phyloP scores from a whole-genome alignment of 1,284 basidiomycete genomes.

The Tremellales sp. region DNA sequence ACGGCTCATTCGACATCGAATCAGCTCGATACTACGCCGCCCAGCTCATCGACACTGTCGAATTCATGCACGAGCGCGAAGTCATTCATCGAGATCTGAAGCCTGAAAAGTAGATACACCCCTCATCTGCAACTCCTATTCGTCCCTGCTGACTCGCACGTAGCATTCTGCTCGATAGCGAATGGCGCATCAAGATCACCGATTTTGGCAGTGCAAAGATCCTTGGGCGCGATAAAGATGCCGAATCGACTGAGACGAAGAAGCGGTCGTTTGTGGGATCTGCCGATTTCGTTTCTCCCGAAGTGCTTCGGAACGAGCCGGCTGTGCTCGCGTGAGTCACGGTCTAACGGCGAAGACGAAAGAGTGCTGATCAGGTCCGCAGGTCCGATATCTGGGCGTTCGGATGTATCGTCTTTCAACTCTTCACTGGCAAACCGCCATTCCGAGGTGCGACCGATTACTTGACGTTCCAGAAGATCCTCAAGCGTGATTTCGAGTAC shows the following conservation, averaged over 20 bases:
- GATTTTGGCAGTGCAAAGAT: constrained; percentile 97
- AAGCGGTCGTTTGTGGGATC: constrained; percentile 85
- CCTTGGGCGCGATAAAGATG: constrained; percentile 55
- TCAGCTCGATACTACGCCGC: constrained; percentile 80
- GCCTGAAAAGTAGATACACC: constrained; percentile 69
- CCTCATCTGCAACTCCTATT: not conserved
- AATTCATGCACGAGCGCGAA: constrained; percentile 81
- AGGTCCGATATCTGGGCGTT: constrained; percentile 57
- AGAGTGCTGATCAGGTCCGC: not conserved
- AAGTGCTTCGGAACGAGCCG: constrained; percentile 71
- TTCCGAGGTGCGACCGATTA: constrained; percentile 58
- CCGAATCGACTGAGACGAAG: constrained; percentile 11
- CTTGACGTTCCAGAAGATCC: constrained; percentile 57
- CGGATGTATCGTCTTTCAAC: constrained; percentile 56
- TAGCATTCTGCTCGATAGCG: constrained; percentile 73
- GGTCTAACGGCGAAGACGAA: not conserved
- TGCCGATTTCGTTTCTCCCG: constrained; percentile 92
- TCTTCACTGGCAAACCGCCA: constrained; percentile 54
- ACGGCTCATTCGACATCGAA: constrained; percentile 73
- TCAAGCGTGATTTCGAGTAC: constrained; percentile 52
- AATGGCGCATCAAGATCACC: constrained; percentile 85
- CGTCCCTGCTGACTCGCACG: not conserved
- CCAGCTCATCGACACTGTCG: constrained; percentile 79
- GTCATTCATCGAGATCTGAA: constrained; percentile 90
- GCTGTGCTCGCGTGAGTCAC: constrained; percentile 47